Evolutionary conservation across 139 green algal species (phyloP).

Genomic region (Chlorella sp.): DNA sequence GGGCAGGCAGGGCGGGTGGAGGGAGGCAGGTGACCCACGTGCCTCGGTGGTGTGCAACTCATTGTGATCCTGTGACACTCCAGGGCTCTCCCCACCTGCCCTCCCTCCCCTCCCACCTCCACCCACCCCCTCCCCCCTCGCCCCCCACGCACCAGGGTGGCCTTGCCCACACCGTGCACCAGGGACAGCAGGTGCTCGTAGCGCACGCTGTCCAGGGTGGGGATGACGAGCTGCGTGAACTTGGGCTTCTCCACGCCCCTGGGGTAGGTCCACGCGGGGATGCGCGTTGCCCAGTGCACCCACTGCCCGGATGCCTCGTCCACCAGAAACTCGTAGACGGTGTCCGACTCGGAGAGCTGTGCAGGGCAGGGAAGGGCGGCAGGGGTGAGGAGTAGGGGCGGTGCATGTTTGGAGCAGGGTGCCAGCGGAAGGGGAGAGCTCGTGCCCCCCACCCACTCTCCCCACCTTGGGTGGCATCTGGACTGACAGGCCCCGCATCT

Average conservation of each 20-base stretch:
- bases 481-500: slow-evolving; percentile 53
- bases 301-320: slow-evolving; percentile 67
- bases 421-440: too few relatives aligned
- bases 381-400: too few relatives aligned
- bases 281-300: slow-evolving; percentile 78
- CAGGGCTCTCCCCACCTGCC: not conserved
- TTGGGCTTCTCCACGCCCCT: slow-evolving; percentile 69
- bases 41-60: too few relatives aligned
- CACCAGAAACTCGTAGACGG: slow-evolving; percentile 89
- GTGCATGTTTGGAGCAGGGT: too few relatives aligned
- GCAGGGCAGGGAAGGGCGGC: too few relatives aligned
- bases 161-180: slow-evolving; percentile 67
- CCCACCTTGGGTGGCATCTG: slow-evolving; percentile 57
- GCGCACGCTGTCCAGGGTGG: slow-evolving; percentile 87
- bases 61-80: too few relatives aligned
- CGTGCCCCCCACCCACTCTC: not conserved
- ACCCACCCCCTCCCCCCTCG: not conserved
- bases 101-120: not conserved
- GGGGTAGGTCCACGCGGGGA: slow-evolving; percentile 88
- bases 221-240: slow-evolving; percentile 90
- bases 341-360: slow-evolving; percentile 36
- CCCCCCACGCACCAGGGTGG: slow-evolving; percentile 13
- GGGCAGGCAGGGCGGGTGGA: not conserved
- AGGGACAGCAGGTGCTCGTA: slow-evolving; percentile 85
- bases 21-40: too few relatives aligned